A percentile compares a stretch with the other conserved stretches of the same genome.
Conservation (phyloP, 2,329 filamentous ascomycete genomes). For the Tetracladium maxilliforme region DNA sequence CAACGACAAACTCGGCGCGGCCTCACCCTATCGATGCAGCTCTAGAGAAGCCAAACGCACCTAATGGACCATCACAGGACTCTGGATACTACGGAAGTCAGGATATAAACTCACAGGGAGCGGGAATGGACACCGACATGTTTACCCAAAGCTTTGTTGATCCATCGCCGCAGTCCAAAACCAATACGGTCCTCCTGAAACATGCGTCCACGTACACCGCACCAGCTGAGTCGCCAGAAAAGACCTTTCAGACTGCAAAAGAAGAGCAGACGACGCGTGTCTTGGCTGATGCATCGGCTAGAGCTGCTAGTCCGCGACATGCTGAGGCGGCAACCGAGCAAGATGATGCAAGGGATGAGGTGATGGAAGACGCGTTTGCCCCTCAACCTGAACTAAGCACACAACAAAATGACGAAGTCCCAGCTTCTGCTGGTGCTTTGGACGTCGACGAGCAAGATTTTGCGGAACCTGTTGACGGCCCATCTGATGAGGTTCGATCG, state of each 20-base stretch:
- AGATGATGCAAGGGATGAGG: constrained; percentile 1
- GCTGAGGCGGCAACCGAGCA: not conserved
- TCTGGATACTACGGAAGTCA: constrained; percentile 1
- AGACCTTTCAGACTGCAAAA: constrained; percentile 25
- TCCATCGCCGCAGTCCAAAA: too few relatives aligned
- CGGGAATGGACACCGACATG: too few relatives aligned
- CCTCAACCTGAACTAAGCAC: not conserved
- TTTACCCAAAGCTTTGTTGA: too few relatives aligned
- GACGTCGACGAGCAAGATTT: too few relatives aligned
- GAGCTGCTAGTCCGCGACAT: not conserved
- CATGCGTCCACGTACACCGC: too few relatives aligned
- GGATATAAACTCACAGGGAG: too few relatives aligned
- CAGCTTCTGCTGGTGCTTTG: too few relatives aligned
- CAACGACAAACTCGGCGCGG: too few relatives aligned
- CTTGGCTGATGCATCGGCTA: constrained; percentile 2
- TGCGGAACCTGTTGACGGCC: constrained; percentile 2
- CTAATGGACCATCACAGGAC: constrained; percentile 24
- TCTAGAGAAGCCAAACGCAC: constrained; percentile 27
- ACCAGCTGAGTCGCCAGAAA: too few relatives aligned
- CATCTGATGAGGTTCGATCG: constrained; percentile 35
- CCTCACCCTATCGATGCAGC: too few relatives aligned
- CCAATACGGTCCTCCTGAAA: too few relatives aligned
- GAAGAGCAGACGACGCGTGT: constrained; percentile 24
- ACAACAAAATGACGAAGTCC: not conserved
- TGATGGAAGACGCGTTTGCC: constrained; percentile 2